A percentile compares a stretch with the other conserved stretches of the same genome.
Conservation (phyloP, 2,329 filamentous ascomycete species). For the Macrophomina pseudophaseolina region DNA sequence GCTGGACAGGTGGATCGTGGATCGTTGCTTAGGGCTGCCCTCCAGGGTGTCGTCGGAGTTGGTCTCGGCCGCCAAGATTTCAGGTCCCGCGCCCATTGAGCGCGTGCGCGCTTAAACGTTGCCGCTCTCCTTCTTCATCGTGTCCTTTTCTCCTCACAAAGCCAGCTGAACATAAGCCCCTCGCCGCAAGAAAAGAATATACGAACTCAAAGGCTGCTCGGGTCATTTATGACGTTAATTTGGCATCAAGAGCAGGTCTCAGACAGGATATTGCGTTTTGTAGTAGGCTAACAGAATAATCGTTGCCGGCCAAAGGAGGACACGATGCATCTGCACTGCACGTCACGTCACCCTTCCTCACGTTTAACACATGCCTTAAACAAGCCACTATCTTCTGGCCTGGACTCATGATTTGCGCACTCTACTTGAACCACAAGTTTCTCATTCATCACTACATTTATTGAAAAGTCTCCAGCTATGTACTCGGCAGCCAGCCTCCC, state of each 20-base stretch:
- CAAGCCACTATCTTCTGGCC: too few species aligned
- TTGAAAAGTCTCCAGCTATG: conserved; percentile 20
- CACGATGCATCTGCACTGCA: background rate
- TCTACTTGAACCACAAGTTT: background rate
- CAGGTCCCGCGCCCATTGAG: background rate
- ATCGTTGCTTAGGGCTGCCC: conserved; percentile 6
- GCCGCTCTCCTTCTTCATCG: background rate
- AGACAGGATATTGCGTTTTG: too few species aligned
- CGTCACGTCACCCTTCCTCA: background rate
- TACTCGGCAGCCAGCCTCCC: conserved; percentile 25
- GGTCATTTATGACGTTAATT: too few species aligned
- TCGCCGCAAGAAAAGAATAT: too few species aligned
- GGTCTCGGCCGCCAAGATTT: conserved; percentile 23
- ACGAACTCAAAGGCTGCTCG: too few species aligned
- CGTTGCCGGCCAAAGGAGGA: conserved; percentile 1
- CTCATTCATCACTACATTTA: conserved; percentile 25
- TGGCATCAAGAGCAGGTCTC: too few species aligned
- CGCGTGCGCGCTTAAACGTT: background rate
- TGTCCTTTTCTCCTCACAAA: background rate
- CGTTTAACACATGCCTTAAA: too few species aligned
- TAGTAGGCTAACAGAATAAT: background rate
- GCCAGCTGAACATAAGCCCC: too few species aligned
- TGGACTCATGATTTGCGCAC: too few species aligned
- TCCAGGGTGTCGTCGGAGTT: conserved; percentile 20
- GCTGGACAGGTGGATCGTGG: conserved; percentile 21